These are phyloP conservation scores for Aspergillus nidulans DNA, from an alignment of 495 filamentous ascomycete genomes.

Conservation along the genomic window DNA sequence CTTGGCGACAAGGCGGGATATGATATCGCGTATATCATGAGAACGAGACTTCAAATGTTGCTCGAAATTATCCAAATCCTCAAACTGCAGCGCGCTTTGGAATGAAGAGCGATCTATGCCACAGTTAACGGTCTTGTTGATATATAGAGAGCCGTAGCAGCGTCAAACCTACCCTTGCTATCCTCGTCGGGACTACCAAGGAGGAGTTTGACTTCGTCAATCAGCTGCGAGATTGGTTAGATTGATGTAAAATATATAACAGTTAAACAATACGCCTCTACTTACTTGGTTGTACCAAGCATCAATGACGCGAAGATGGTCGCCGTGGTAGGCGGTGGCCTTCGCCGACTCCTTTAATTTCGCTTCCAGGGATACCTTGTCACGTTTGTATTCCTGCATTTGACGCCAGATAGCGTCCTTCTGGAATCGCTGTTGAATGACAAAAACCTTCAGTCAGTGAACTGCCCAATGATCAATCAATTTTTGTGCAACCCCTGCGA, in stretches of 20 bases:
- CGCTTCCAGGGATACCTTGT: slow-evolving; percentile 70
- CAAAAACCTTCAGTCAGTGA: slow-evolving; percentile 18
- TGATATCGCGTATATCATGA: slow-evolving; percentile 56
- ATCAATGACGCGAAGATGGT: slow-evolving; percentile 85
- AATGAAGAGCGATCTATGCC: slow-evolving; percentile 22
- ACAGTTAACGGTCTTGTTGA: slow-evolving; percentile 15
- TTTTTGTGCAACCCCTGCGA: slow-evolving; percentile 9
- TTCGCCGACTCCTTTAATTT: slow-evolving; percentile 73
- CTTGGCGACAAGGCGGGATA: slow-evolving; percentile 52
- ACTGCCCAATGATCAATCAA: slow-evolving; percentile 6
- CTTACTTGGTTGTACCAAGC: slow-evolving; percentile 87
- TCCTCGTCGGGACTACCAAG: slow-evolving; percentile 50
- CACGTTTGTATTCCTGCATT: slow-evolving; percentile 95
- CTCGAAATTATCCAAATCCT: slow-evolving; percentile 59
- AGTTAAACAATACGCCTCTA: slow-evolving; percentile 5
- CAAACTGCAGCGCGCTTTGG: slow-evolving; percentile 32
- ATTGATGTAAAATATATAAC: slow-evolving; percentile 8
- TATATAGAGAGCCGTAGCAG: background rate
- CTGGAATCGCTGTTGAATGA: slow-evolving; percentile 69
- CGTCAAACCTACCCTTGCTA: slow-evolving; percentile 48
- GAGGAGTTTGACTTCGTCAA: slow-evolving; percentile 80
- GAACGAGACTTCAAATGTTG: slow-evolving; percentile 64
- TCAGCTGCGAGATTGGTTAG: slow-evolving; percentile 50
- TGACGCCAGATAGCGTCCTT: slow-evolving; percentile 97
- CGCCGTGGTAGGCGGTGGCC: slow-evolving; percentile 73